phyloP scores from a whole-genome alignment of 73 alveolate species.

The Symbiodinium pilosum region DNA sequence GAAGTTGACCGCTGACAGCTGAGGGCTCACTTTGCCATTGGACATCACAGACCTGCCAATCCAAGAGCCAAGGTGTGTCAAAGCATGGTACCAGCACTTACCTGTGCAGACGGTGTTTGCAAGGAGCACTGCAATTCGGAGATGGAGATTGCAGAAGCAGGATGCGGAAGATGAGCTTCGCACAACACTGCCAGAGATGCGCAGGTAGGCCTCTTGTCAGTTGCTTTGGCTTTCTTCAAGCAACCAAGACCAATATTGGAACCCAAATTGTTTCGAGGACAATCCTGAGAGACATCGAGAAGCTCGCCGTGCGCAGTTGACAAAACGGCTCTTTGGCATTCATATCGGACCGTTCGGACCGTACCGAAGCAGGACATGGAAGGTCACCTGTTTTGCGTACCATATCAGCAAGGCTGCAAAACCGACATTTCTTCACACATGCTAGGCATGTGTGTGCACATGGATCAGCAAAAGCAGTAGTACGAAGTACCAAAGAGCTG shows the following conservation, averaged over 20 bases:
- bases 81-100: neutral
- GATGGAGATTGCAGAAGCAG: constrained; percentile 32
- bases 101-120: neutral
- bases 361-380: too few species aligned
- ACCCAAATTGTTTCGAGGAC: constrained; percentile 7
- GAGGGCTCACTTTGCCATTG: constrained; percentile 52
- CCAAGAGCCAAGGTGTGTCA: constrained; percentile 39
- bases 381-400: too few species aligned
- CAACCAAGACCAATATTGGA: too few species aligned
- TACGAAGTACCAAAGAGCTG: too few species aligned
- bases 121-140: constrained; percentile 40
- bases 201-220: neutral
- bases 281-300: constrained; percentile 42
- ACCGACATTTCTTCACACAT: too few species aligned
- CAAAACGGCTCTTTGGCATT: too few species aligned
- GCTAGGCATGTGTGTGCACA: too few species aligned
- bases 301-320: neutral
- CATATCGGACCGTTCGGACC: too few species aligned
- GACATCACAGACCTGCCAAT: constrained; percentile 63
- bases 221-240: neutral
- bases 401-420: too few species aligned
- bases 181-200: neutral
- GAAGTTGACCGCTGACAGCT: neutral
- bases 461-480: too few species aligned
- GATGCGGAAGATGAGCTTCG: neutral